Evolutionary conservation across 441 rosid genomes (phyloP).

Genomic region (Omphalea diandra): DNA sequence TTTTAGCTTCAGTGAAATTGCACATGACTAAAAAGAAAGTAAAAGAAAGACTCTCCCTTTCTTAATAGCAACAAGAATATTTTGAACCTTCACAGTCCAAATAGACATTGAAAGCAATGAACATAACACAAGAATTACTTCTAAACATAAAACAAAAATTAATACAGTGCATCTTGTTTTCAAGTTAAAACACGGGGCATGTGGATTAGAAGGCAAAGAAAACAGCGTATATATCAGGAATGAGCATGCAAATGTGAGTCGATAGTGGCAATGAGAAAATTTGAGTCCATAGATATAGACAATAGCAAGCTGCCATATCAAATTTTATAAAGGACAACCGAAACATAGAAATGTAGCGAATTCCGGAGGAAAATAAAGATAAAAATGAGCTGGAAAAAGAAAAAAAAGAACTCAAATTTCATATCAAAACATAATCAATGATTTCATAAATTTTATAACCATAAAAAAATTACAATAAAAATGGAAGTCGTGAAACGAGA

Average conservation of each 20-base stretch:
- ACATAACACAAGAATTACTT: neutral
- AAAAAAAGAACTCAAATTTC: neutral
- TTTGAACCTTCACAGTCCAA: no score
- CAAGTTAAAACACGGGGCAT: neutral
- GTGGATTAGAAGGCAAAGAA: neutral
- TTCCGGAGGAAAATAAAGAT: neutral
- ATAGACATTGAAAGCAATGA: no score
- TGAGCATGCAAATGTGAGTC: constrained; percentile 14
- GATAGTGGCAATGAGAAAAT: neutral
- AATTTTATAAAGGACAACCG: neutral
- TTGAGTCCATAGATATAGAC: neutral
- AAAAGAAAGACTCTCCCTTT: no score
- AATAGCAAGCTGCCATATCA: neutral
- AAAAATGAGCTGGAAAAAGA: neutral
- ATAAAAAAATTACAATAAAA: neutral
- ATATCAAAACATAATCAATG: neutral
- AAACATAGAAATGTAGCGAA: neutral
- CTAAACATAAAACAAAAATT: neutral
- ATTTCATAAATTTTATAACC: neutral
- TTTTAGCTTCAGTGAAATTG: no score
- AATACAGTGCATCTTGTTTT: neutral
- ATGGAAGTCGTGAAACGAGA: neutral
- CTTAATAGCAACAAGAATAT: no score
- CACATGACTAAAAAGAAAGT: no score
- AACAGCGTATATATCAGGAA: neutral